Base-by-base conservation (phyloP, 805 yeast genomes). In the Candida stauntonica region DNA sequence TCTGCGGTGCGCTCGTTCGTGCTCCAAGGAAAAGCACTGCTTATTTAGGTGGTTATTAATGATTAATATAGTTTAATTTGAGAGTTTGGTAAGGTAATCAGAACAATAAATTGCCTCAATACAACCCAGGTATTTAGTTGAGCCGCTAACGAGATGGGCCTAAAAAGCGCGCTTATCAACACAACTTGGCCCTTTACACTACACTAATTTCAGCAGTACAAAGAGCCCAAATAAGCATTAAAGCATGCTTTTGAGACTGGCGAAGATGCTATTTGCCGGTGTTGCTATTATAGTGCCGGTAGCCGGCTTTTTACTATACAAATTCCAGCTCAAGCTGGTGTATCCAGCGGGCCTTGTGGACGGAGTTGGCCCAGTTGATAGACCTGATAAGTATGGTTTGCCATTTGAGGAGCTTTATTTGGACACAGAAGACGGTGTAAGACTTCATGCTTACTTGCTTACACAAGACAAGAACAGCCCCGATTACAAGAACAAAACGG, bases 301-400 rank as follows among this genome's bases (percentile, higher is more conserved):
- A 5, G 70, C 70, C 5, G 59, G 81, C 17, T 50, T 68, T 5
- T 78, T 77, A 1, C 57, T 84, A 17, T 84, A 84, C 60, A 54
- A 68, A 12, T 78, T 64, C 55, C 96, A 88, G 57, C 64, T 68
- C 36, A 65, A 67, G 27, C 57, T 93, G 35, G 79, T 91, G n/a
- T 91, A 91, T 56, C 97, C 98, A 1, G 75, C 95, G 3, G 68
- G 73, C 45, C 68, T 87, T 34, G 87, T 88, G 44, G 83, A 79
- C 38, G 95, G 91, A 4, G 74, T 73, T 66, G 74, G 47, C 24
- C 62, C 51, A 17, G 93, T 89, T 7, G 88, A 83, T 26, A 82
- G 84, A 1, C 99, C 99, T 0, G 86, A 73, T 46, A 67, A 67
- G 35, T 78, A 72, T 57, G 83, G 70, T 5, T 67, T 91, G 65